Base-by-base conservation (phyloP, 2,329 filamentous ascomycete genomes). In the Pleurostoma richardsiae region DNA sequence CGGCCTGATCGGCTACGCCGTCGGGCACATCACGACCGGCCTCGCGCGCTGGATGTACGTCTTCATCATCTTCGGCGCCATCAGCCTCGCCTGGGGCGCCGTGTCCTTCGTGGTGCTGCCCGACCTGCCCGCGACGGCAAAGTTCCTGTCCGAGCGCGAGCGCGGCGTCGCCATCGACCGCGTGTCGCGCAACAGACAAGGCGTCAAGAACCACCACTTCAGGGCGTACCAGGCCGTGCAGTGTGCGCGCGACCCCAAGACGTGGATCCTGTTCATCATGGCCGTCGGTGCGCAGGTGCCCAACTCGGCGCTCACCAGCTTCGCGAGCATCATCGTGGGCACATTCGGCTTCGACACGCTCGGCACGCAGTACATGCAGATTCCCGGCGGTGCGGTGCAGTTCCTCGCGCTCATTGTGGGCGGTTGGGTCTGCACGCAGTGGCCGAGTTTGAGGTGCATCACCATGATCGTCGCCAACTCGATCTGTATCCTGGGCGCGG, bases 101-200 rank as follows among this genome's bases (percentile, higher is more conserved):
- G 59, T 74, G 3, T 77, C 77, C 10, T 74, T 77, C 62, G 73
- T 80, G 52, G 59, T 80, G 39, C 68, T 88, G 2, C 78, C 85
- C 1, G 81, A 88, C 57, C 70, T 75, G 3, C 81, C 82, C 0
- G 73, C 80, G 26, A 82, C 76, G 0, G 80, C 83, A 3, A 77
- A 75, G 49, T 86, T 82, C 57, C 71, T 89, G 33, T 74, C 65
- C 4, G 58, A 68, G 1, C 71, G 77, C 42, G 82, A 88, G 57
- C 76, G 74, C 43, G 65, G 64, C 2, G 70, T 82, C 11, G 77
- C 77, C 4, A 67, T 79, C 10, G 72, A 75, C 42, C 71, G 79
- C 28, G 72, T 80, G 0, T 66, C 72, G 1, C 61, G 60, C 4
- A 80, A 82, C 52, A 62, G 68, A 7, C 70, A 76, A 48, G 78